These are phyloP conservation scores for Achaetomiella virescens DNA, from an alignment of 495 filamentous ascomycete species.

Conservation along the genomic window DNA sequence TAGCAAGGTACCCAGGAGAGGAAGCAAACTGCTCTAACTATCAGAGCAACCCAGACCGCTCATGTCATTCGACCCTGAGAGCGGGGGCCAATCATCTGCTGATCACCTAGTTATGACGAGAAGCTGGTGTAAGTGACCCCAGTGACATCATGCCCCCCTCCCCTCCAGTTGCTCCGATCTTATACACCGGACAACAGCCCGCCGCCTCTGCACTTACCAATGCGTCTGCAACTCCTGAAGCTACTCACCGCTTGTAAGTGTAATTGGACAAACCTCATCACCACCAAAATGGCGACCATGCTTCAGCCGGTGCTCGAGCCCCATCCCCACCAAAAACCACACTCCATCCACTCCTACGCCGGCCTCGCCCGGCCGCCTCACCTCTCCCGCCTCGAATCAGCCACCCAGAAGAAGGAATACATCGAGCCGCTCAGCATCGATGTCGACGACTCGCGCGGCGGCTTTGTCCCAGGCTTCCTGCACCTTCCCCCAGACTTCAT, in stretches of 20 bases:
- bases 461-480: slow-evolving; percentile 20
- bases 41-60: too few species aligned
- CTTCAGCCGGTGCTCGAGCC: slow-evolving; percentile 1
- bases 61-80: background rate
- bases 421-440: slow-evolving; percentile 15
- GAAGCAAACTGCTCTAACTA: too few species aligned
- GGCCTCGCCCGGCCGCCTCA: slow-evolving; percentile 9
- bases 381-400: slow-evolving; percentile 12
- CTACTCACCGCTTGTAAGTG: background rate
- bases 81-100: background rate
- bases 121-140: slow-evolving; percentile 1
- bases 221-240: background rate
- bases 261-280: background rate
- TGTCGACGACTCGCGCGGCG: slow-evolving; percentile 14
- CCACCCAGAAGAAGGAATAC: slow-evolving; percentile 2
- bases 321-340: background rate
- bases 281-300: slow-evolving; percentile 6
- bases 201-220: background rate
- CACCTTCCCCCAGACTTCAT: slow-evolving; percentile 21
- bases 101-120: background rate
- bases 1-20: too few species aligned
- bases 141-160: slow-evolving; percentile 6
- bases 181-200: background rate
- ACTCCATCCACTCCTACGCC: slow-evolving; percentile 16
- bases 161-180: too few species aligned